Base-by-base conservation (phyloP, 78 protist species). In the Anaeramoeba flamelloides region DNA sequence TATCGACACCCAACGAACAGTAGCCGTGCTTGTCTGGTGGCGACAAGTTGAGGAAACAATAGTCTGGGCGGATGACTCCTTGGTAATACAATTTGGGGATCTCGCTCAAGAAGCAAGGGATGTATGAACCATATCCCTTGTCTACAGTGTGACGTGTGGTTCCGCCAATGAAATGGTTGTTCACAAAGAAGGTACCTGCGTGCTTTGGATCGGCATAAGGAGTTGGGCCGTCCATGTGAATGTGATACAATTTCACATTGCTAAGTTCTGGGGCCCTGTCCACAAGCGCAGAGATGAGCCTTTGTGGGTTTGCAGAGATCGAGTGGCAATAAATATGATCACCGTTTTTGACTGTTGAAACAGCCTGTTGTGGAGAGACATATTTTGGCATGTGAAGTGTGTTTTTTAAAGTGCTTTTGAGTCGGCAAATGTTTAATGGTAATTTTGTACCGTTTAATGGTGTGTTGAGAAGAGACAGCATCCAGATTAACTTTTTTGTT, bases 11-110 rank as follows among this genome's bases (percentile, higher is more conserved):
- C 74, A 86, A 77, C 1, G 83, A 53, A 74, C 37, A 30, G 41
- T 32, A 86, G 33, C 89, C 89, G 26, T 86, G 81, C 38, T 41
- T 31, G 40, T 81, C 83, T 37, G 85, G 85, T 0, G 85, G 82
- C 33, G 83, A 79, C 8, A 83, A 39, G n/a, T n/a, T n/a, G n/a
- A n/a, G n/a, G n/a, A n/a, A n/a, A n/a, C n/a, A n/a, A 65, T 41
- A 2, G 80, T 76, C 81, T 30, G 77, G 33, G 3, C 17, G 65
- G 75, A 40, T 2, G n/a, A 2, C 22, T 0, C 36, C 65, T 3
- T 33, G 36, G 31, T 38, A 2, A 39, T 75, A 78, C 31, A 84
- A 80, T 40, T 2, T 1, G 36, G 82, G 81, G 74, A 84, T 64
- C 79, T 84, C 84, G 0, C 39, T 4, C 37, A 84, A 76, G 69